Evolutionary conservation across 2,329 filamentous ascomycete species (phyloP).

Genomic region (Neocatenulostroma microsporum): DNA sequence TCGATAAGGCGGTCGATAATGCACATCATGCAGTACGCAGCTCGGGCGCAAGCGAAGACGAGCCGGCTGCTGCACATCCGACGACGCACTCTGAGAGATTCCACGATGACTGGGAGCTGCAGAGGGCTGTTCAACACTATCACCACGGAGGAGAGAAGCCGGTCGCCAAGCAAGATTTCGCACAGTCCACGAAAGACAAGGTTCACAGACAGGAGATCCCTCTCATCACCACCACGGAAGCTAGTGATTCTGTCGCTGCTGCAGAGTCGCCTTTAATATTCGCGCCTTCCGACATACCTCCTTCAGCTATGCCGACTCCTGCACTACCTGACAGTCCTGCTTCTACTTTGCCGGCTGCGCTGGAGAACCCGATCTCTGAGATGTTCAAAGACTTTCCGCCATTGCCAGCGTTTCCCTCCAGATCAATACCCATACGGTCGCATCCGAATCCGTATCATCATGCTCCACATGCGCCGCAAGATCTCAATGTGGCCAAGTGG

Average conservation of each 20-base stretch:
- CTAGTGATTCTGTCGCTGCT: too few relatives aligned
- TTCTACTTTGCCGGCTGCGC: too few relatives aligned
- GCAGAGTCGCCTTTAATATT: too few relatives aligned
- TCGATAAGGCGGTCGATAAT: neutral
- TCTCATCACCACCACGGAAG: neutral
- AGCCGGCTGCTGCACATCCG: neutral
- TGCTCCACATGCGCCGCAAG: slow-evolving; percentile 1
- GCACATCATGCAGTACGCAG: neutral
- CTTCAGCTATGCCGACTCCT: too few relatives aligned
- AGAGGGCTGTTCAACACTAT: neutral
- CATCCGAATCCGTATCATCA: too few relatives aligned
- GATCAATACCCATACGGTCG: too few relatives aligned
- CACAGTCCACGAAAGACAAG: neutral
- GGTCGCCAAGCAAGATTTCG: neutral
- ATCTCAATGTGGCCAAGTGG: slow-evolving; percentile 4
- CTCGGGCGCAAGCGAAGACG: neutral
- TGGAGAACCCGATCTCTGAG: too few relatives aligned
- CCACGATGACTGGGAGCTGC: neutral
- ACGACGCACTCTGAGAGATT: neutral
- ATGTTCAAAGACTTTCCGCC: too few relatives aligned
- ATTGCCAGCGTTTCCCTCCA: too few relatives aligned
- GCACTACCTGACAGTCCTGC: too few relatives aligned
- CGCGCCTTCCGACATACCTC: neutral
- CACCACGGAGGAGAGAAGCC: neutral
- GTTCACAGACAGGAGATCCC: neutral